phyloP scores from a whole-genome alignment of 768 basidiomycete species.

The Tremella fuciformis region DNA sequence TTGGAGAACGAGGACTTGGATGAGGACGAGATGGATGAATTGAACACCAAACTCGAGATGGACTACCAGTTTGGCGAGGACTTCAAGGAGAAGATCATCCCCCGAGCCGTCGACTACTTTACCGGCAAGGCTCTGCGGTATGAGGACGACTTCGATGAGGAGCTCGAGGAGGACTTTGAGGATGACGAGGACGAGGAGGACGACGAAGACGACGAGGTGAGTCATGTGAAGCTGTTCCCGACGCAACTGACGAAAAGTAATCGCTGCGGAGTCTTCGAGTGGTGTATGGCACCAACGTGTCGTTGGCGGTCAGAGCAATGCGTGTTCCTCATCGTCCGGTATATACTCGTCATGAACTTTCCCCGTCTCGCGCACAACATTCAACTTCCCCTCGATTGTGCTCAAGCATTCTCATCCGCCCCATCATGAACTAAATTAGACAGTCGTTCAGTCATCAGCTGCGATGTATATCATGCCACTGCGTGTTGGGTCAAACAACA shows the following conservation, averaged over 20 bases:
- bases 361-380: no score
- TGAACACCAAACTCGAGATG: conserved; percentile 89
- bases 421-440: no score
- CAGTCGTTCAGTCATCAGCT: no score
- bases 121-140: conserved; percentile 92
- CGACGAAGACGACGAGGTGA: conserved; percentile 54
- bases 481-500: no score
- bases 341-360: no score
- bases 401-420: no score
- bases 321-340: no score
- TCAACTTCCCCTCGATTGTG: no score
- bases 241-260: background rate
- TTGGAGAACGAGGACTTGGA: conserved; percentile 71
- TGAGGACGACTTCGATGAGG: conserved; percentile 54
- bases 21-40: conserved; percentile 75
- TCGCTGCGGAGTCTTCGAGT: background rate
- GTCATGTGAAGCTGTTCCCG: conserved; percentile 6
- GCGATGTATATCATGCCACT: no score
- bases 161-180: conserved; percentile 35
- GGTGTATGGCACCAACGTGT: background rate
- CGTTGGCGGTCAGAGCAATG: no score
- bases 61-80: conserved; percentile 99
- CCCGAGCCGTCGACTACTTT: conserved; percentile 94
- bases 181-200: conserved; percentile 47
- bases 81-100: conserved; percentile 96